Conservation (phyloP, 805 yeast species). For the Metschnikowia borealis region DNA sequence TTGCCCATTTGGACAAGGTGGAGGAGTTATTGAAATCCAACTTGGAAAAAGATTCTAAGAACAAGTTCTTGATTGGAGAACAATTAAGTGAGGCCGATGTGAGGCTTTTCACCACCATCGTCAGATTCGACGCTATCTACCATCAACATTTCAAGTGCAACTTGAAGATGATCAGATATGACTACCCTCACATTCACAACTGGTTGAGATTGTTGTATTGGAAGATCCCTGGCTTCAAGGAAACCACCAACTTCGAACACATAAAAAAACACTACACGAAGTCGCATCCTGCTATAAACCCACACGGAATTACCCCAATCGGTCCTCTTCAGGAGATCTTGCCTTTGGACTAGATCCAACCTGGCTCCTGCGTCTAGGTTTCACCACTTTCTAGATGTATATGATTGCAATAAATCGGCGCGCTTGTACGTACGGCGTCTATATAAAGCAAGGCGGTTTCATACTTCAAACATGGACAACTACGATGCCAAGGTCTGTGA, state of each 20-base stretch:
- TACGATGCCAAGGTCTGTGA: not conserved
- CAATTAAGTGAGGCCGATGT: constrained; percentile 86
- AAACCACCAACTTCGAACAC: constrained; percentile 83
- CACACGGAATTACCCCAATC: constrained; percentile 75
- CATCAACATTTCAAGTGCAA: constrained; percentile 96
- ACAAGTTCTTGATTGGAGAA: constrained; percentile 50
- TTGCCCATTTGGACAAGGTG: constrained; percentile 63
- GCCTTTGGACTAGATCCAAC: constrained; percentile 17
- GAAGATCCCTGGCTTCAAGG: constrained; percentile 64
- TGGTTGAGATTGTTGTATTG: constrained; percentile 87
- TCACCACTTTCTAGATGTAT: not conserved
- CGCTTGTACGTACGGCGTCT: not conserved
- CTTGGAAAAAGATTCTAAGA: constrained; percentile 26
- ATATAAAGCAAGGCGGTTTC: not conserved
- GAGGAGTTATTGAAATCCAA: constrained; percentile 55
- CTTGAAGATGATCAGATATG: constrained; percentile 69
- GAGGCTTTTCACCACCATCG: constrained; percentile 78
- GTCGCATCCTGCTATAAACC: constrained; percentile 78
- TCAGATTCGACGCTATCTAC: constrained; percentile 90
- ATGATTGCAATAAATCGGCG: not conserved
- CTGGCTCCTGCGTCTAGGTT: not conserved
- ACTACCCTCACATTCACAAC: constrained; percentile 72
- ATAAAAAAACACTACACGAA: constrained; percentile 89
- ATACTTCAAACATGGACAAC: not conserved
- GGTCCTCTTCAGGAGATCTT: constrained; percentile 83